Conservation (phyloP, 306 rosid species). For the Trichosanthes cucumerina region DNA sequence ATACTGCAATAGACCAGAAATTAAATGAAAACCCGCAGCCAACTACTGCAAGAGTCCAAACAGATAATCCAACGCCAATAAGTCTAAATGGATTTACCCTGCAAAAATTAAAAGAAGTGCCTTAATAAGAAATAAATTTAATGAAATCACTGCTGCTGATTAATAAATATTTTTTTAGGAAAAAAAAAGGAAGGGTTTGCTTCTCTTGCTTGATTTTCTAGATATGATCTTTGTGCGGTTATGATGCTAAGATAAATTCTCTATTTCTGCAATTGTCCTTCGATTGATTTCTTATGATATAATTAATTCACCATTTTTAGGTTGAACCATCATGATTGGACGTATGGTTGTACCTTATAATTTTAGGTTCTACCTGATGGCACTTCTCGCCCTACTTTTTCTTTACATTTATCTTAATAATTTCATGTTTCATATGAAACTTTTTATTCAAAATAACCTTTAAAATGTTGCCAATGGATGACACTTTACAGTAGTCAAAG, state of each 20-base stretch:
- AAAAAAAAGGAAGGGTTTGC: not conserved
- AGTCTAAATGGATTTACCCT: conserved; percentile 78
- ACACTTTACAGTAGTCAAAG: too few species aligned
- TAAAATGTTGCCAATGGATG: too few species aligned
- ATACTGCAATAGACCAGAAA: conserved; percentile 73
- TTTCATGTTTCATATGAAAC: too few species aligned
- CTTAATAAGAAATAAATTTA: not conserved
- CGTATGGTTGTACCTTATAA: too few species aligned
- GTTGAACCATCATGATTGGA: too few species aligned
- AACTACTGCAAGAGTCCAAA: conserved; percentile 64
- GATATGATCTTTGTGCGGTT: not conserved
- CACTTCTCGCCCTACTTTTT: too few species aligned
- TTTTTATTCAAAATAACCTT: too few species aligned
- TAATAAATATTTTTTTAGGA: not conserved
- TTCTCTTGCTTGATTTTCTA: not conserved
- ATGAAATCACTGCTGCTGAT: not conserved
- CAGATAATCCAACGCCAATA: conserved; percentile 72
- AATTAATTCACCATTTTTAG: not conserved
- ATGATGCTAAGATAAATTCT: not conserved
- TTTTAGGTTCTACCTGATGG: too few species aligned
- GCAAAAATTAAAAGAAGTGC: conserved; percentile 25
- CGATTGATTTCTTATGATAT: not conserved
- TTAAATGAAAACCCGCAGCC: conserved; percentile 50
- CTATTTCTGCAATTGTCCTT: not conserved
- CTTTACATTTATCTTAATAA: too few species aligned